Conservation (phyloP, 169 alveolate species). For the Toxoplasma gondii region DNA sequence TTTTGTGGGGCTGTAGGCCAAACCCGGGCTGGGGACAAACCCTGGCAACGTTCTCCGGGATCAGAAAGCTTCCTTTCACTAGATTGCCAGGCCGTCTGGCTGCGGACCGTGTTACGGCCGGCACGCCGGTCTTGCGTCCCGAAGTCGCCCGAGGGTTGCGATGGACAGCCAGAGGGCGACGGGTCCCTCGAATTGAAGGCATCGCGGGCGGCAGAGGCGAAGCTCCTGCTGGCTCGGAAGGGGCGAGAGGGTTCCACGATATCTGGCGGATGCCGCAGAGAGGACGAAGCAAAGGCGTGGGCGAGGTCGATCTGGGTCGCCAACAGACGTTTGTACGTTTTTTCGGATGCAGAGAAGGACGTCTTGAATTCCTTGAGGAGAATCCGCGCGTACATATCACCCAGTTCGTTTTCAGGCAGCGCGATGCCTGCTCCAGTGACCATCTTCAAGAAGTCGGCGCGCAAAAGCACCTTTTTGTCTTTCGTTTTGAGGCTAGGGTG, state of each 20-base stretch:
- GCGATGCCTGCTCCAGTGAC: slow-evolving; percentile 8
- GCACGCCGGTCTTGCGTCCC: no score
- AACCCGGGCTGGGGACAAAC: no score
- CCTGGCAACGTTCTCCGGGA: no score
- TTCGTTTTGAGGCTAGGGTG: background rate
- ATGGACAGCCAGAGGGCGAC: no score
- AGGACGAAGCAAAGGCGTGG: background rate
- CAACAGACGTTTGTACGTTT: background rate
- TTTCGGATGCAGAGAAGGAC: slow-evolving; percentile 10
- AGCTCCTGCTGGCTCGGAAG: no score
- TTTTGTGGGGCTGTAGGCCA: no score
- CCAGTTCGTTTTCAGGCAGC: background rate
- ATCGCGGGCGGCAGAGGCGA: no score
- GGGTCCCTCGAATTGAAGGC: no score
- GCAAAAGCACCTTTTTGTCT: background rate
- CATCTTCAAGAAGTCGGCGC: slow-evolving; percentile 19
- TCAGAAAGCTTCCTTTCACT: no score
- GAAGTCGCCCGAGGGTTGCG: no score
- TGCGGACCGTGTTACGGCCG: no score
- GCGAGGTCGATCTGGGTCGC: background rate
- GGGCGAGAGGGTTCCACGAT: background rate
- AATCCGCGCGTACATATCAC: background rate
- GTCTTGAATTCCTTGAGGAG: background rate
- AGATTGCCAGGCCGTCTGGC: no score
- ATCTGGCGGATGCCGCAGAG: background rate